Base-by-base conservation (phyloP, 257 asterid species). In the Solanum lycopersicoides region DNA sequence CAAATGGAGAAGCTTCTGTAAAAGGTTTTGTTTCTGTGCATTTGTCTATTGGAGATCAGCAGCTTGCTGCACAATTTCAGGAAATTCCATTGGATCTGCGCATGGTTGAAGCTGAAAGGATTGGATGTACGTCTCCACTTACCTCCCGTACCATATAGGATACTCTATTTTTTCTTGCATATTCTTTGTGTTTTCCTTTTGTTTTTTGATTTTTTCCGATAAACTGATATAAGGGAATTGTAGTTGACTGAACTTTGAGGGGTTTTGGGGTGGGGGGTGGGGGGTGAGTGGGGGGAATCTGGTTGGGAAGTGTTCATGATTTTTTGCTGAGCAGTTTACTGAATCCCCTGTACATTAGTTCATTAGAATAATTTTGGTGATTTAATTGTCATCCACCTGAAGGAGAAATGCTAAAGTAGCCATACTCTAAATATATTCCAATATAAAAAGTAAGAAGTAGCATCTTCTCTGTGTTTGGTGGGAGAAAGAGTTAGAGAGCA, bases 61-160 rank as follows among this genome's bases (percentile, higher is more conserved):
- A 91, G 65, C 94, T 97, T 88, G 99, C 99, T 71, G 93, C 97
- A 53, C 99, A 97, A 83, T 97, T 97, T 89, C 99, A 96, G 86
- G 99, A 97, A 91, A 93, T 97, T 89, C 96, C 98, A 4, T 88
- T 95, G 91, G 99, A 95, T 88, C 89, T 94, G 71, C 93, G 98
- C 86, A 93, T 96, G 99, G 91, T 96, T 87, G 99, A 95, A 92
- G 99, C 98, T 18, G 99, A 96, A 91, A 89, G 88, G 63, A 91
- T 96, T 91, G 99, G 99, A 89, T 96, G 99, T 95, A 94, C 30
- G 98, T 90, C 56, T 88, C 83, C 59, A 69, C 32, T 53, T 28
- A 45, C 44, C 21, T 72, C 50, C 82, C 47, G 8, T 20, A 12
- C 6, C 83, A 66, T 32, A 14, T 86, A 86, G 66, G 34, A 80